phyloP scores from a whole-genome alignment of 163 green algal genomes.

The Chlamydomonas reinhardtii region DNA sequence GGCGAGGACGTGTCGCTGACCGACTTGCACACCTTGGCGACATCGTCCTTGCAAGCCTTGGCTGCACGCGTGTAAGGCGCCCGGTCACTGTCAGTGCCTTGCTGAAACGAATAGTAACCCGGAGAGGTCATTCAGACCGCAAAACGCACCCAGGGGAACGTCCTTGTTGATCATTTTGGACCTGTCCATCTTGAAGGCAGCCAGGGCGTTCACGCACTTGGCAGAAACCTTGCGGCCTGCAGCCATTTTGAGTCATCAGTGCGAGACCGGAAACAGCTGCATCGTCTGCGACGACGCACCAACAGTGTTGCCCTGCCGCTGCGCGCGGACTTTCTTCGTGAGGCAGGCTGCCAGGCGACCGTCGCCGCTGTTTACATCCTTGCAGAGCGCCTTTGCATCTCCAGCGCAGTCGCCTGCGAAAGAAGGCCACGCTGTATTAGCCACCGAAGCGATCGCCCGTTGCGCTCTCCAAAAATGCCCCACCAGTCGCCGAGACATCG shows the following conservation, averaged over 20 bases:
- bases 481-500: constrained; percentile 62
- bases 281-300: constrained; percentile 25
- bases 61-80: constrained; percentile 58
- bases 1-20: constrained; percentile 48
- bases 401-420: constrained; percentile 66
- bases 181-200: constrained; percentile 77
- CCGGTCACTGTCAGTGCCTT: not conserved
- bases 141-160: constrained; percentile 74
- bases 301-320: constrained; percentile 69
- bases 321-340: constrained; percentile 61
- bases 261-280: not conserved
- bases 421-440: not conserved
- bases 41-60: constrained; percentile 78
- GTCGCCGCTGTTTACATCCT: constrained; percentile 68
- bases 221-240: constrained; percentile 70
- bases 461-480: not conserved
- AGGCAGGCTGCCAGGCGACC: constrained; percentile 66
- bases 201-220: constrained; percentile 73
- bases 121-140: not conserved
- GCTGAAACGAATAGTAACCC: not conserved
- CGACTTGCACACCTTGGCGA: constrained; percentile 72
- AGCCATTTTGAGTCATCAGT: not conserved
- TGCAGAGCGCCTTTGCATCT: constrained; percentile 70
- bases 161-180: constrained; percentile 87
- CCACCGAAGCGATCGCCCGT: not conserved